Evolutionary conservation across 1,284 basidiomycete genomes (phyloP).

Genomic region (Cutaneotrichosporon cutaneum): DNA sequence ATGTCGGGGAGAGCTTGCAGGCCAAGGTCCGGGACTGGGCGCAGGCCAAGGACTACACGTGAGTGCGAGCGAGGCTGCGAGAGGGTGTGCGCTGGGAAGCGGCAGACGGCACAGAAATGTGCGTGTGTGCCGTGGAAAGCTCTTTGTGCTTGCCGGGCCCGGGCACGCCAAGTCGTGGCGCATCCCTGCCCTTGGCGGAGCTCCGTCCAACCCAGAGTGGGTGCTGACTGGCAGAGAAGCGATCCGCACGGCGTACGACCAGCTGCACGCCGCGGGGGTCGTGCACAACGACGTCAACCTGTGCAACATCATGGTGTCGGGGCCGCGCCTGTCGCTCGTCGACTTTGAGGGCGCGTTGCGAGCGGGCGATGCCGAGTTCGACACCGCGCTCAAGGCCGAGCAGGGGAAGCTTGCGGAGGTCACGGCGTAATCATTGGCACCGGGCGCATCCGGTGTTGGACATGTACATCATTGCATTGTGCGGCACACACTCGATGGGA

Average conservation of each 20-base stretch:
- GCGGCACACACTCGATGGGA: too few species aligned
- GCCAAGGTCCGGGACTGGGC: constrained; percentile 5
- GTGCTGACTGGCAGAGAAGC: neutral
- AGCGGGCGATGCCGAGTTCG: constrained; percentile 2
- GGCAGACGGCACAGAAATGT: too few species aligned
- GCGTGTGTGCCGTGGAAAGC: too few species aligned
- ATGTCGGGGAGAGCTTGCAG: constrained; percentile 8
- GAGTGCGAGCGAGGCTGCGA: neutral
- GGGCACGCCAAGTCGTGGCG: neutral
- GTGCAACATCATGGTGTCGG: constrained; percentile 3
- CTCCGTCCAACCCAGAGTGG: neutral
- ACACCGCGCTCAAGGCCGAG: neutral
- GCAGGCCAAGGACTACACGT: constrained; percentile 7
- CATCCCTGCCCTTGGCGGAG: neutral
- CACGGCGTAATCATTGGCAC: neutral
- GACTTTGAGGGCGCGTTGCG: constrained; percentile 6
- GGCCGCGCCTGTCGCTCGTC: neutral
- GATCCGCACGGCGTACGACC: constrained; percentile 2
- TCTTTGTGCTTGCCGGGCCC: neutral
- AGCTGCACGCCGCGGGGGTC: constrained; percentile 1
- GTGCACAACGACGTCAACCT: constrained; percentile 9
- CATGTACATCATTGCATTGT: constrained; percentile 12
- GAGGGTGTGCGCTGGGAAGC: too few species aligned
- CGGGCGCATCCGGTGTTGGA: neutral
- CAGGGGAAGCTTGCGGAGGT: neutral